Conservation (phyloP, 176 grass and related monocot species). For the Ensete glaucum region DNA sequence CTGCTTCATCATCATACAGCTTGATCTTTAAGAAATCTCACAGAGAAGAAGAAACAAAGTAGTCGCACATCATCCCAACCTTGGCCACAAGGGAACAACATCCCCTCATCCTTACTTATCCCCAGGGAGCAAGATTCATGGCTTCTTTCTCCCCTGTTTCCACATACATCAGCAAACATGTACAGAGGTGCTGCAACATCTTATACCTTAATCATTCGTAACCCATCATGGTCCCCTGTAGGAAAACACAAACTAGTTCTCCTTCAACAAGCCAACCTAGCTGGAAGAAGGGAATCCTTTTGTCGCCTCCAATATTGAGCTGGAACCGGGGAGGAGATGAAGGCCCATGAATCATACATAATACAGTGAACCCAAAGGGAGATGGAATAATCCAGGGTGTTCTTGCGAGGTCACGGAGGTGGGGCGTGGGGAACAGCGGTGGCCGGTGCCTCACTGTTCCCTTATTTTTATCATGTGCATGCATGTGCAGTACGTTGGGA, state of each 20-base stretch:
- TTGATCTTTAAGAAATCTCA: too few species aligned
- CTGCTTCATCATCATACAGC: too few species aligned
- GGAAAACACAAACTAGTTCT: background rate
- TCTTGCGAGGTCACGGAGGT: background rate
- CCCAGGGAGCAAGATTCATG: background rate
- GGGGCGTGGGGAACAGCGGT: background rate
- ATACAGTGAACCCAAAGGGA: background rate
- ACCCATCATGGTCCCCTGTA: background rate
- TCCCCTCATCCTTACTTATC: background rate
- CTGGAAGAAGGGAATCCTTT: background rate
- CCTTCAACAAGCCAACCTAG: background rate
- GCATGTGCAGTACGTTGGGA: background rate
- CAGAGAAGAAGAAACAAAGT: too few species aligned
- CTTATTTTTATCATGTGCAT: background rate
- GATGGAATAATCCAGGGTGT: constrained; percentile 11
- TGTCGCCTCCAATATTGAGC: background rate
- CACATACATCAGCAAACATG: background rate
- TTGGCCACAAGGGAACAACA: background rate
- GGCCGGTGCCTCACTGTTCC: background rate
- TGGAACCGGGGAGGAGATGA: background rate
- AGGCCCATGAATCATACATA: background rate
- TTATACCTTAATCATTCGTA: background rate
- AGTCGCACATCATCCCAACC: too few species aligned
- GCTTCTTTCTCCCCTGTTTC: background rate
- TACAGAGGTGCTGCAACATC: background rate